Percentiles rank a stretch among this genome's conserved stretches.
phyloP scores from a whole-genome alignment of 2,329 filamentous ascomycete species.

The Rasamsonia emersonii region DNA sequence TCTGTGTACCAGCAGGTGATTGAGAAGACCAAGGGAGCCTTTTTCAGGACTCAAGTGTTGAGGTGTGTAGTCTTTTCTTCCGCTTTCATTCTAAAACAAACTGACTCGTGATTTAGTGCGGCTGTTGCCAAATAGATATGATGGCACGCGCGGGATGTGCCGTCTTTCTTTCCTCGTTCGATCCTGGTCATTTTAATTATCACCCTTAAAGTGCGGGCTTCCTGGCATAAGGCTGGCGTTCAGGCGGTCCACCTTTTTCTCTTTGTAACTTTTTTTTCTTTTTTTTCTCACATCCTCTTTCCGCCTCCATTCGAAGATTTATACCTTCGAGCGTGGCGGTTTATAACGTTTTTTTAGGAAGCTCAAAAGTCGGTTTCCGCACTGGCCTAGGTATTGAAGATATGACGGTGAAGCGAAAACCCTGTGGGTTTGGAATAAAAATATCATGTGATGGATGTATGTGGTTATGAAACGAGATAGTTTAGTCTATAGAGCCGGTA shows the following conservation, averaged over 20 bases:
- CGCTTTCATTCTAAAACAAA: constrained; percentile 6
- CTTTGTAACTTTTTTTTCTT: constrained; percentile 17
- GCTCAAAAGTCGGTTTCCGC: background rate
- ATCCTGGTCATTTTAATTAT: constrained; percentile 26
- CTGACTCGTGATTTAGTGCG: constrained; percentile 24
- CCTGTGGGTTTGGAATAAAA: constrained; percentile 1
- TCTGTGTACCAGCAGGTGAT: constrained; percentile 99
- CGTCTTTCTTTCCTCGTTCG: constrained; percentile 22
- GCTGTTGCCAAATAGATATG: constrained; percentile 41
- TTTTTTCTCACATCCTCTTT: constrained; percentile 5
- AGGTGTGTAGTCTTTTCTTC: constrained; percentile 34
- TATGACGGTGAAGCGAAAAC: constrained; percentile 1
- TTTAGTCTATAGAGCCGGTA: background rate
- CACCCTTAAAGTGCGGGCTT: constrained; percentile 16
- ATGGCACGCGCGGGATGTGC: constrained; percentile 19
- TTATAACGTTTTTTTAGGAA: background rate
- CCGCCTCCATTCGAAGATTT: no score
- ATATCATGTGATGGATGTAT: constrained; percentile 22
- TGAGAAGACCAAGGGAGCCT: constrained; percentile 95
- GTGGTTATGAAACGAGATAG: background rate
- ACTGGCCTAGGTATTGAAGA: no score
- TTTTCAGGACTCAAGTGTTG: constrained; percentile 96
- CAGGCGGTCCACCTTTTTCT: constrained; percentile 28
- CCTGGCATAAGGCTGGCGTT: constrained; percentile 36
- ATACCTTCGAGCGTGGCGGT: no score